phyloP scores from a whole-genome alignment of 1,284 basidiomycete species.

The Ganoderma multipileum region DNA sequence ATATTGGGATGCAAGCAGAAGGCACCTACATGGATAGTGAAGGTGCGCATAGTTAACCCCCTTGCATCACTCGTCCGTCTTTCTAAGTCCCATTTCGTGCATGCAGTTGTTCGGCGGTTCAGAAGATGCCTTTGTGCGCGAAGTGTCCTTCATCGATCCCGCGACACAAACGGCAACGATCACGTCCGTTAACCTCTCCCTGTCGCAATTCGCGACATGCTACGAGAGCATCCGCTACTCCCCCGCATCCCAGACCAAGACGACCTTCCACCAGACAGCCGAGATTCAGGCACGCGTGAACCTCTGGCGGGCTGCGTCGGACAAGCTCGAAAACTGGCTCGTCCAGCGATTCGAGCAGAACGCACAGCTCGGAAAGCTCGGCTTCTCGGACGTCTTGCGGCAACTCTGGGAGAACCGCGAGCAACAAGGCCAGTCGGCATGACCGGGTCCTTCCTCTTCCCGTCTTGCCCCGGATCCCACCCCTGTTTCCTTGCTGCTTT shows the following conservation, averaged over 20 bases:
- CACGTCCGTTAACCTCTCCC: constrained; percentile 87
- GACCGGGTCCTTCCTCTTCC: constrained; percentile 15
- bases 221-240: constrained; percentile 90
- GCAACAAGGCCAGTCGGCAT: constrained; percentile 38
- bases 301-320: constrained; percentile 79
- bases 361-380: constrained; percentile 84
- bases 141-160: constrained; percentile 92
- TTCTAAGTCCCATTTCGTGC: neutral
- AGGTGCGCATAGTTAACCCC: constrained; percentile 54
- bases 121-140: constrained; percentile 93
- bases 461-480: neutral
- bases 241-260: constrained; percentile 66
- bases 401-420: constrained; percentile 71
- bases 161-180: constrained; percentile 80
- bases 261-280: constrained; percentile 82
- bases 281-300: constrained; percentile 83
- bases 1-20: constrained; percentile 89
- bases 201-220: constrained; percentile 90
- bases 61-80: constrained; percentile 8
- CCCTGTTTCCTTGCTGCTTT: neutral
- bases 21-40: constrained; percentile 83
- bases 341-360: constrained; percentile 89
- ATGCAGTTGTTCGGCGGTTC: constrained; percentile 84
- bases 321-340: constrained; percentile 83
- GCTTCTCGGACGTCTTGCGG: constrained; percentile 86